Base-by-base conservation (phyloP, 495 filamentous ascomycete species). In the Penicillium goetzii region DNA sequence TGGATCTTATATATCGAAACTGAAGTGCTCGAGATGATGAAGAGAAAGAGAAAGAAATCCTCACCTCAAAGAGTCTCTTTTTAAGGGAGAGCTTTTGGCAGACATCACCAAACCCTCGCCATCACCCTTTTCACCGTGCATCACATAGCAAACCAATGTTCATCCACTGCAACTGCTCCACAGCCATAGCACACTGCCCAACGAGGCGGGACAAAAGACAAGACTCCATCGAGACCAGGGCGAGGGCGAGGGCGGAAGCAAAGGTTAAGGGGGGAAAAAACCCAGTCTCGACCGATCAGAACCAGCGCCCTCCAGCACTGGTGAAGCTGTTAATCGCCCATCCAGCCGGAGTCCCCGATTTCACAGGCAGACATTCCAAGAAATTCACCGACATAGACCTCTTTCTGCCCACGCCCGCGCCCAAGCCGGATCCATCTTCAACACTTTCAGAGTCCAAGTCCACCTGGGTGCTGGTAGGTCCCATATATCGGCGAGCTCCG, bases 291-390 rank as follows among this genome's bases (percentile, higher is more conserved):
- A 30, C 26, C 12, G 25, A 28, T 30, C 47, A 47, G 41, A 21
- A 28, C 36, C 28, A 23, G 14, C 32, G 17, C 34, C 41, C 30
- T 50, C 15, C 23, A 49, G 47, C 54, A 60, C 17, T 2, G n/a
- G 38, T 34, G 59, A 59, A 40, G 59, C 49, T 47, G 40, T 17
- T 15, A 43, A 51, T 21, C 43, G 32, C 33, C 58, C 45, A 58
- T 36, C 53, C 58, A 65, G 45, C 47, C 47, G 47, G 47, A 30
- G 47, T 51, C 6, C 25, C 47, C 47, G 47, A n/a, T 7, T 30
- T 17, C 14, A 5, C 12, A 51, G 23, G 45, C 21, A 26, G 11
- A 51, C 9, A 15, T 15, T 28, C n/a, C n/a, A 8, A 15, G 25
- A 50, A 21, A 15, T 17, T 25, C 47, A 30, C 47, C 12, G 47